Evolutionary conservation across 768 basidiomycete species (phyloP).

Genomic region (Mycena filopes): DNA sequence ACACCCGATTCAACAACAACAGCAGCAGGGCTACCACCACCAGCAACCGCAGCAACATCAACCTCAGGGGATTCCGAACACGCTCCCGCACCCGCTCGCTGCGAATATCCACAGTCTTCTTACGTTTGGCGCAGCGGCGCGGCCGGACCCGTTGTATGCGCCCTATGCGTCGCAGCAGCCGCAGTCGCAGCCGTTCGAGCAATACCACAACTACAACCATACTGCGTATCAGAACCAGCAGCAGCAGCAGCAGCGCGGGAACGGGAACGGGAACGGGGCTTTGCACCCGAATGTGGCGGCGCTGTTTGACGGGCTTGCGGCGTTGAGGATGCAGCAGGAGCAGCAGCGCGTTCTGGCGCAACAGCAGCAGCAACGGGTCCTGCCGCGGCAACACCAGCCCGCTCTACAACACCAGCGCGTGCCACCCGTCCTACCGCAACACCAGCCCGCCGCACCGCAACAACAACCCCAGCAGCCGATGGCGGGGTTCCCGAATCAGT

Average conservation of each 20-base stretch:
- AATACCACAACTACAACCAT: no score
- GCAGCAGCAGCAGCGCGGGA: no score
- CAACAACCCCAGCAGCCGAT: no score
- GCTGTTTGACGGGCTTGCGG: slow-evolving; percentile 9
- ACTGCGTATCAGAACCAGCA: slow-evolving; percentile 38
- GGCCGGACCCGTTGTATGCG: slow-evolving; percentile 5
- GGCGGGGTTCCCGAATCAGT: slow-evolving; percentile 7
- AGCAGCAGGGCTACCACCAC: not conserved
- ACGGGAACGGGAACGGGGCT: not conserved
- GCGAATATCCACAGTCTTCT: slow-evolving; percentile 8
- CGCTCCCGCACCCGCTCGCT: not conserved
- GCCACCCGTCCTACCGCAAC: no score
- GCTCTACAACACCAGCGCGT: no score
- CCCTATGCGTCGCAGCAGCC: slow-evolving; percentile 4
- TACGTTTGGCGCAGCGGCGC: not conserved
- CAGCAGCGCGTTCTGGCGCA: not conserved
- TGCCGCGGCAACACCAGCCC: no score
- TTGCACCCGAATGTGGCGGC: slow-evolving; percentile 20
- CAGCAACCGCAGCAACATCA: no score
- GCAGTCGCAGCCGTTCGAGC: slow-evolving; percentile 22
- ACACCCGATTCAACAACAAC: no score
- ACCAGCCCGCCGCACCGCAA: no score
- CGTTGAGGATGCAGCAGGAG: not conserved
- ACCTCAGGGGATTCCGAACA: not conserved
- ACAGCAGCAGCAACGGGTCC: no score